Base-by-base conservation (phyloP, 1,284 basidiomycete genomes). In the Bjerkandera adusta region DNA sequence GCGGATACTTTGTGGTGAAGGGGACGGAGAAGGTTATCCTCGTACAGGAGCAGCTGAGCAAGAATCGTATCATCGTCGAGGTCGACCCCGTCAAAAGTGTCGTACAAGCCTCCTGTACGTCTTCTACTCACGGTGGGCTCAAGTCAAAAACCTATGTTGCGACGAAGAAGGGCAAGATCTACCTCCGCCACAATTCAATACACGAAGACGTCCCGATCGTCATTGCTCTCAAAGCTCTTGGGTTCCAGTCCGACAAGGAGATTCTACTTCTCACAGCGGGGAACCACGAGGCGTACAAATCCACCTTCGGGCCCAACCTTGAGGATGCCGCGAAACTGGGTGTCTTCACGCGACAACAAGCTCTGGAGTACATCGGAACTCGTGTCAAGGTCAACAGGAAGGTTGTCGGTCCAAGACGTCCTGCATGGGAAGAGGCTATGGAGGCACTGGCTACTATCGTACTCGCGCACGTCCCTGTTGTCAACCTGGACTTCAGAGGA, bases 11-110 rank as follows among this genome's bases (percentile, higher is more conserved):
- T 68, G 90, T 99, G 48, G 96, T 99, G 43, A 98, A 97, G 67
- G 97, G 97, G 11, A 99, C 97, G 15, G 97, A 99, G 69, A 99
- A 99, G 73, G 97, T 99, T 60, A 99, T 99, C 56, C 76, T 99
- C 49, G 96, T 99, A 1, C 97, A 99, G 67, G 97, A 99, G 67
- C 97, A 99, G 70, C 72, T 99, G 60, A 95, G 92, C 76, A 99
- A 99, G 75, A 99, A 99, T 69, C 83, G 97, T 49, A 99, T 99
- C 64, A 97, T 99, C 54, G 96, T 99, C 54, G 97, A 99, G 72
- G 89, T 88, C 30, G 91, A 98, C 68, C 71, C 80, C 5, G 86
- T 87, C 37, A 99, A 99, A 69, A 92, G 92, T 12, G 73, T 91
- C 36, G 95, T 98, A 0, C 92, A 93, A 61, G 95, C 97, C 7